These are phyloP conservation scores for Solanum appendiculatum DNA, from an alignment of 257 asterid species.

Conservation along the genomic window DNA sequence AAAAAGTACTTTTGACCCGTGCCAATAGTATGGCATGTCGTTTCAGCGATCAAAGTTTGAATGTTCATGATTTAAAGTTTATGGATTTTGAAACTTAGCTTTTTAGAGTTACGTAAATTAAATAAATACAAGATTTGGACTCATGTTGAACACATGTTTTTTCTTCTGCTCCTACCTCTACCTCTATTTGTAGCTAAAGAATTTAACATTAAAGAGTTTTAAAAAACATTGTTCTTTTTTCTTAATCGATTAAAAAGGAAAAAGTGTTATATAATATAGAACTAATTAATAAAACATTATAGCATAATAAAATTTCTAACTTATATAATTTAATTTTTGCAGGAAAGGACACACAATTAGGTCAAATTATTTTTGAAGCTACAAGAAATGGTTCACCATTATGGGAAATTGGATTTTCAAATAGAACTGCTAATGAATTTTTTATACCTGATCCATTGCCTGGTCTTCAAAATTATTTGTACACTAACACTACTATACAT, in stretches of 20 bases:
- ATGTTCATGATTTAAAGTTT: too few species aligned
- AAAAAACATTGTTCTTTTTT: too few species aligned
- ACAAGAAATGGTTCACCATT: constrained; percentile 26
- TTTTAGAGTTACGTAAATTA: too few species aligned
- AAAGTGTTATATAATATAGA: background rate
- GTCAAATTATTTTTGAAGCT: constrained; percentile 11
- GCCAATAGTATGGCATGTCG: background rate
- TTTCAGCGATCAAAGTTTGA: background rate
- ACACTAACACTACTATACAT: constrained; percentile 2
- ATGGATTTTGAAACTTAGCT: too few species aligned
- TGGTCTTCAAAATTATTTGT: constrained; percentile 1
- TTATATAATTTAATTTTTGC: background rate
- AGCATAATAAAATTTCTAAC: background rate
- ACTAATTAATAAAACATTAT: background rate
- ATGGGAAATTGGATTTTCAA: constrained; percentile 39
- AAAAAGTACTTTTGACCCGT: background rate
- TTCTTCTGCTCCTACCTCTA: background rate
- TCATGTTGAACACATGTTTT: too few species aligned
- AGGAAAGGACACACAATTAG: constrained; percentile 6
- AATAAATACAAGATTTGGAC: too few species aligned
- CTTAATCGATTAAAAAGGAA: background rate
- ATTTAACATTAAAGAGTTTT: background rate
- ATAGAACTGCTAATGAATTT: constrained; percentile 22
- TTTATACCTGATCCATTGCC: constrained; percentile 23
- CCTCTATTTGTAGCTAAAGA: background rate